Evolutionary conservation across 371 early-diverging fungal species (phyloP).

Genomic region (Entomophthora muscae): DNA sequence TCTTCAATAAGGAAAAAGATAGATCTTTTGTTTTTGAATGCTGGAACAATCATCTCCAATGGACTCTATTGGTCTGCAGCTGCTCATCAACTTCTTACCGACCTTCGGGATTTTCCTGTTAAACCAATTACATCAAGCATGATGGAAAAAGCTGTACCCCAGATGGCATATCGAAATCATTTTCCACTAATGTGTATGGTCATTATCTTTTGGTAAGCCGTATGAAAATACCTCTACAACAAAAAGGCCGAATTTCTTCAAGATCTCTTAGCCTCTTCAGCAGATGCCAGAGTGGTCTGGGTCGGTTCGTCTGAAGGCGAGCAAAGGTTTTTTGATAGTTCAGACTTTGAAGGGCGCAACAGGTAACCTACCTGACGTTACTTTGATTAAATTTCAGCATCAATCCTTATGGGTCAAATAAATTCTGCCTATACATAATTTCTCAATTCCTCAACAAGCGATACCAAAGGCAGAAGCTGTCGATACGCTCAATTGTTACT

Average conservation of each 20-base stretch:
- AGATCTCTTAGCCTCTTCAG: neutral
- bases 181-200: neutral
- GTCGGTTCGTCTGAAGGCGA: neutral
- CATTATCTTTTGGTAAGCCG: neutral
- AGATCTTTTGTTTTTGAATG: neutral
- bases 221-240: neutral
- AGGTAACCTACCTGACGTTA: neutral
- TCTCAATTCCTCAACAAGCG: neutral
- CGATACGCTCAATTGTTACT: neutral
- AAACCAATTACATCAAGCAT: neutral
- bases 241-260: neutral
- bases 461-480: neutral
- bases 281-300: slow-evolving; percentile 1
- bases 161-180: neutral
- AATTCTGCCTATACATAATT: neutral
- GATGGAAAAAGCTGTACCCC: neutral
- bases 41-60: neutral
- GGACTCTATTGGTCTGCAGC: neutral
- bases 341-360: neutral
- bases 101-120: neutral
- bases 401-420: slow-evolving; percentile 2
- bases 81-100: neutral
- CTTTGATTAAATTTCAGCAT: neutral
- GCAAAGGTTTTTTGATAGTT: neutral
- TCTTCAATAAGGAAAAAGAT: too few species aligned